Evolutionary conservation across 208 protist genomes (phyloP), one percentile per base, ranked within the genome.

Genomic region (Leishmania major): DNA sequence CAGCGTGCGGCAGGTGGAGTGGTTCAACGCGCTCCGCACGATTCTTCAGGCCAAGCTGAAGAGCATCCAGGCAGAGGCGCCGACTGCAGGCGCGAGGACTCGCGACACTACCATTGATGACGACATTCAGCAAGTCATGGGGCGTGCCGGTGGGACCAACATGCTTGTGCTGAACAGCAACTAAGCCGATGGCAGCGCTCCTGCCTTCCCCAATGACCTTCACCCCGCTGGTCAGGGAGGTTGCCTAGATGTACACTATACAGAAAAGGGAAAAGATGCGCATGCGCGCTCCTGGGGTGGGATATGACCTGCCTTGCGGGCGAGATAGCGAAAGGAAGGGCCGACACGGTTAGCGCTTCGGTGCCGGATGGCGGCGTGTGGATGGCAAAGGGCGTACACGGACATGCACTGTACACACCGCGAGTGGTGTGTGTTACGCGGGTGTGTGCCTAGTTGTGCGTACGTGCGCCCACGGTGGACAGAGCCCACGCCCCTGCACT

Each of bases 1-100:
- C 11, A 89, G 84, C 80, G 91, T 96, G 66, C 92, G 96, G 81
- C 96, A 98, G 80, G 93, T 98, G 47, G 92, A 96, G 85, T 96
- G 79, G 78, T 88, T 87, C 57, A 85, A 35, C 69, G 80, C 81
- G n/a, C 78, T 91, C 53, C 84, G 83, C 53, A 88, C 81, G 22
- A 78, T 89, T 64, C 77, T 89, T n/a, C 67, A 83, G 45, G 85
- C 85, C 53, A 89, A 89, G 62, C 80, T 86, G 69, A 57, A 71
- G 55, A 80, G 60, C 17, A 49, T 89, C 64, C 73, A 81, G 37
- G 47, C 80, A n/a, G 78, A 77, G 47, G 73, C 40, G 15, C 71
- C 77, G 35, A 19, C 69, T 10, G 59, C 45, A 47, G 79, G 67
- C 31, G 31, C 53, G 31, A 70, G 77, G 7, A 40, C n/a, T 22